Conservation (phyloP, 225 moss, liverwort and hornwort species). For the Marchantia paleacea region DNA sequence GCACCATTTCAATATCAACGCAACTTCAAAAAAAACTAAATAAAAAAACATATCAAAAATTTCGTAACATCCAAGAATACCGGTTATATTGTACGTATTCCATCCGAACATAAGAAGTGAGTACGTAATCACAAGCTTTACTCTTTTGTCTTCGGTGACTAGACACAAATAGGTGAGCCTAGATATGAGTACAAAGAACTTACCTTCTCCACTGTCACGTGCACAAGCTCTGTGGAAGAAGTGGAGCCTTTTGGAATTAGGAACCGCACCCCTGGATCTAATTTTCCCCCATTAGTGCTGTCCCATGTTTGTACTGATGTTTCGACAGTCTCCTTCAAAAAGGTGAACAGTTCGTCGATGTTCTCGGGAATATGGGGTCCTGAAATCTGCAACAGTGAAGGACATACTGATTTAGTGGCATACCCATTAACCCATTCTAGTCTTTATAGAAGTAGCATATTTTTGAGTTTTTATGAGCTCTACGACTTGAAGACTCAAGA, state of each 20-base stretch:
- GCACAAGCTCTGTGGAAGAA: constrained; percentile 56
- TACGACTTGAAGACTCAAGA: neutral
- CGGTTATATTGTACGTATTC: too few relatives aligned
- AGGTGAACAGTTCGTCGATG: constrained; percentile 54
- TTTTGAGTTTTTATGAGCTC: neutral
- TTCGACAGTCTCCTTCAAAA: constrained; percentile 70
- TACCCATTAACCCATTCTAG: too few relatives aligned
- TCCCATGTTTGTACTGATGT: constrained; percentile 73
- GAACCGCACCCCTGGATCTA: constrained; percentile 76
- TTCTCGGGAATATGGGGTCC: constrained; percentile 20
- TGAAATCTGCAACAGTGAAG: constrained; percentile 7
- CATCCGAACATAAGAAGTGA: too few relatives aligned
- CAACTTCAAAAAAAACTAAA: too few relatives aligned
- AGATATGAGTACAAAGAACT: neutral
- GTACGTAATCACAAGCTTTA: too few relatives aligned
- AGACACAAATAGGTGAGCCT: too few relatives aligned
- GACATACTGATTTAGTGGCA: neutral
- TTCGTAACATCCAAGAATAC: too few relatives aligned
- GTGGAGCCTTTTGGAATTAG: constrained; percentile 51
- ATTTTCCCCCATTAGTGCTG: constrained; percentile 61
- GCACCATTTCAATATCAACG: too few relatives aligned
- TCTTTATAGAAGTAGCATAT: neutral
- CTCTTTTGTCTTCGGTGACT: too few relatives aligned
- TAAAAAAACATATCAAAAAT: too few relatives aligned
- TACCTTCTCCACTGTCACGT: constrained; percentile 86